Percentiles rank a stretch among this genome's conserved stretches.
These are phyloP conservation scores for Clavariopsis aquatica DNA, from an alignment of 495 filamentous ascomycete species.

Conservation along the genomic window DNA sequence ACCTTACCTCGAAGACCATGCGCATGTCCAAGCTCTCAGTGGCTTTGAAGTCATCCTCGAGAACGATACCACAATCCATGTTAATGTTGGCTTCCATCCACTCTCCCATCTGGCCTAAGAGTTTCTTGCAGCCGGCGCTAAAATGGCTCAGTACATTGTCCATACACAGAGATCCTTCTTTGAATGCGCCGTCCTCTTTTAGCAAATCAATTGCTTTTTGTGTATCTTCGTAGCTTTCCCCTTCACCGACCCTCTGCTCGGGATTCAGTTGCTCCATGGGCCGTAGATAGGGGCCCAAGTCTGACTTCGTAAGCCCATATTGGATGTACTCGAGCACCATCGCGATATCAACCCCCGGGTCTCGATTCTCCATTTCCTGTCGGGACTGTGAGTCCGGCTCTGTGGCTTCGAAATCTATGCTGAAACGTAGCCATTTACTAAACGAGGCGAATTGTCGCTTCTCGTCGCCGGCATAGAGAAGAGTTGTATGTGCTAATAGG, in stretches of 20 bases:
- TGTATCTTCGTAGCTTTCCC: constrained; percentile 27
- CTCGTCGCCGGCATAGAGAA: constrained; percentile 73
- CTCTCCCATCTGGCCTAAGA: constrained; percentile 27
- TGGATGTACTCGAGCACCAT: constrained; percentile 42
- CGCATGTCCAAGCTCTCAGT: constrained; percentile 32
- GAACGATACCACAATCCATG: constrained; percentile 31
- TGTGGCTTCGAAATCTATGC: constrained; percentile 67
- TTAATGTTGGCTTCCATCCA: constrained; percentile 30
- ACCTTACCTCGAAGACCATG: constrained; percentile 39
- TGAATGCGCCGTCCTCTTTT: constrained; percentile 25
- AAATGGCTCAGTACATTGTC: constrained; percentile 19
- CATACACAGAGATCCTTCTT: constrained; percentile 30
- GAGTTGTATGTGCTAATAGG: constrained; percentile 71
- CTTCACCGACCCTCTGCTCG: background rate
- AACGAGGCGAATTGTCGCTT: constrained; percentile 76
- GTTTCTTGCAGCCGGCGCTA: background rate
- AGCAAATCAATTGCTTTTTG: constrained; percentile 25
- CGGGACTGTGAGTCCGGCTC: constrained; percentile 48
- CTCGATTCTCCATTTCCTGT: constrained; percentile 50
- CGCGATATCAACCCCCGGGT: constrained; percentile 40
- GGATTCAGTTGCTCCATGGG: constrained; percentile 1
- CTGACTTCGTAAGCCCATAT: constrained; percentile 31
- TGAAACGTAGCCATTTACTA: constrained; percentile 79
- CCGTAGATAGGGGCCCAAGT: constrained; percentile 26
- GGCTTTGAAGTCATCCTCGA: constrained; percentile 19